phyloP scores from a whole-genome alignment of 2,329 filamentous ascomycete genomes.

The Nothopassalora personata region DNA sequence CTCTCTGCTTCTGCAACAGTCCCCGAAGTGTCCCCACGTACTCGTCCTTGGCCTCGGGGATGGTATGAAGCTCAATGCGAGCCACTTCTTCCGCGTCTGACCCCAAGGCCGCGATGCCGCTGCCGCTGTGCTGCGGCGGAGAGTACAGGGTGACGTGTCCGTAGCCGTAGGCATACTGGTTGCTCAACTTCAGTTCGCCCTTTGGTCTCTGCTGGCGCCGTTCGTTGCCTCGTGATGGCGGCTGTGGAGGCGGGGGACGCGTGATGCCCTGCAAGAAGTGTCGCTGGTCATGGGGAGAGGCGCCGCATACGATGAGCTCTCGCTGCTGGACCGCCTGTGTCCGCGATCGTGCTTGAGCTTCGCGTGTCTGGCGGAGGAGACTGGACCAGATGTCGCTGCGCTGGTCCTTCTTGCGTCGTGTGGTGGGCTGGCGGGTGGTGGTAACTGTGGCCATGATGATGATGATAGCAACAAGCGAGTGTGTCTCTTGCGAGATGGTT shows the following conservation, averaged over 20 bases:
- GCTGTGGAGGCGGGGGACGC: conserved; percentile 26
- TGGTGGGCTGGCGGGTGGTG: conserved; percentile 8
- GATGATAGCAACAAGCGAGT: not conserved
- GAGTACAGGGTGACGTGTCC: conserved; percentile 32
- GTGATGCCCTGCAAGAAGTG: conserved; percentile 25
- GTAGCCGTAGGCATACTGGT: conserved; percentile 33
- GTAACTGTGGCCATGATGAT: conserved; percentile 18
- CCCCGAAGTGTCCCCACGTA: conserved; percentile 27
- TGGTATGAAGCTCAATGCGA: conserved; percentile 29
- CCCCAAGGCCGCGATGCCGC: conserved; percentile 23
- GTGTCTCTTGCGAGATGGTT: too few relatives aligned
- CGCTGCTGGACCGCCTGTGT: conserved; percentile 30
- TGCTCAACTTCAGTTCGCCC: conserved; percentile 31
- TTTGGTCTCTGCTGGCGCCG: conserved; percentile 20
- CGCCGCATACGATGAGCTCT: conserved; percentile 29
- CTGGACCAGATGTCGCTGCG: conserved; percentile 32
- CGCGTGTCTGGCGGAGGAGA: conserved; percentile 32
- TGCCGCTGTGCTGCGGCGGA: conserved; percentile 24
- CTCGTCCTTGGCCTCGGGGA: conserved; percentile 28
- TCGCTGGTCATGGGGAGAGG: conserved; percentile 29
- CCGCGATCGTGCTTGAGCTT: conserved; percentile 32
- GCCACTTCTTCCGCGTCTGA: conserved; percentile 32
- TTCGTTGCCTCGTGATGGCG: conserved; percentile 22
- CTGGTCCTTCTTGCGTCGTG: conserved; percentile 24
- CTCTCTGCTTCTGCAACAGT: conserved; percentile 20